Conservation (phyloP, 768 basidiomycete genomes). For the Termitomyces sp. region DNA sequence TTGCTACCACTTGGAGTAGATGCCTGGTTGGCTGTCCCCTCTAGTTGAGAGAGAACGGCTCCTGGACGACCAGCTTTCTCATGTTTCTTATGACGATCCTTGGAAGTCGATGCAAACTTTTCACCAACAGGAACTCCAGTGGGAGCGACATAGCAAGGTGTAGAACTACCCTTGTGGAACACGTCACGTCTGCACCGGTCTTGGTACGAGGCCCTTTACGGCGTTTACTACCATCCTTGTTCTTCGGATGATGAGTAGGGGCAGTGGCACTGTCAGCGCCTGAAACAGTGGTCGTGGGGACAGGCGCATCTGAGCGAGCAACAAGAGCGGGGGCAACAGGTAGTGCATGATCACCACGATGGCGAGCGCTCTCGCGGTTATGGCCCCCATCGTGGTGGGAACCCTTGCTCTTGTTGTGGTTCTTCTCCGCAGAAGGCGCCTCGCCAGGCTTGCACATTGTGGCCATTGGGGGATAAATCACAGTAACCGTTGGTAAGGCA, state of each 20-base stretch:
- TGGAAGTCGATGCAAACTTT: neutral
- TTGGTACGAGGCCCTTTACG: neutral
- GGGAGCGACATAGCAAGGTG: too few species aligned
- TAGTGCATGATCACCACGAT: neutral
- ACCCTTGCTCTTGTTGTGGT: neutral
- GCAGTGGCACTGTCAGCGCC: neutral
- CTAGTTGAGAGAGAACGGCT: neutral
- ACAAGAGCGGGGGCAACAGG: neutral
- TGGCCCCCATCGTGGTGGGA: neutral
- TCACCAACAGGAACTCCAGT: neutral
- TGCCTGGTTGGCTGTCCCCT: neutral
- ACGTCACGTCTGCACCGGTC: neutral
- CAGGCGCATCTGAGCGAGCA: neutral
- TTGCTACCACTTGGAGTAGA: neutral
- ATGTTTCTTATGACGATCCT: neutral
- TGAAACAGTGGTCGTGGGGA: neutral
- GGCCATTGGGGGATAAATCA: neutral
- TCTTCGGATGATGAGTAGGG: neutral
- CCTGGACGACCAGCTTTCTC: neutral
- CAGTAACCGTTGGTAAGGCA: neutral
- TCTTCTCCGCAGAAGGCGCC: neutral
- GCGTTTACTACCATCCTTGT: neutral
- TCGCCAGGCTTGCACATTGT: neutral
- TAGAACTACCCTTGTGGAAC: too few species aligned
- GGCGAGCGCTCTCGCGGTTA: neutral